Evolutionary conservation across 2,329 filamentous ascomycete genomes (phyloP).

Genomic region (Fusarium equiseti): DNA sequence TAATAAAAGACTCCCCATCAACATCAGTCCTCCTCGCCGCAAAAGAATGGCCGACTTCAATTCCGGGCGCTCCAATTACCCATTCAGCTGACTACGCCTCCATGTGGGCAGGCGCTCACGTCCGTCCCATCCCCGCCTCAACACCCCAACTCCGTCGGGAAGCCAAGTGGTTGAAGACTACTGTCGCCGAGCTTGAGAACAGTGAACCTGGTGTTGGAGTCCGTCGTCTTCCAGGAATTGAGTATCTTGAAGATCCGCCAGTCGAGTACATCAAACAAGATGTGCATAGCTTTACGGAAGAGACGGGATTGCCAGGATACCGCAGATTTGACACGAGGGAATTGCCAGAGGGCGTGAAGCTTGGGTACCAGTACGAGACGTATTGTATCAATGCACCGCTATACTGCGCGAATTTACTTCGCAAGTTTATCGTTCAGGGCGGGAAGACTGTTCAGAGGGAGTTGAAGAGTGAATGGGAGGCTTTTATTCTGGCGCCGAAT

Average conservation of each 20-base stretch:
- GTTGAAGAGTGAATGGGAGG: slow-evolving; percentile 51
- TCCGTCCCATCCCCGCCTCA: slow-evolving; percentile 61
- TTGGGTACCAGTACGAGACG: slow-evolving; percentile 65
- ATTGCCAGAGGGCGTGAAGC: slow-evolving; percentile 57
- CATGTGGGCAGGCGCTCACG: slow-evolving; percentile 69
- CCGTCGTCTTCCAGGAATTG: slow-evolving; percentile 62
- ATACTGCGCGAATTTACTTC: slow-evolving; percentile 58
- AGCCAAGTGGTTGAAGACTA: slow-evolving; percentile 50
- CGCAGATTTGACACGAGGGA: slow-evolving; percentile 50
- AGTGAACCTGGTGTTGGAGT: slow-evolving; percentile 57
- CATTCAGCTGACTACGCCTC: slow-evolving; percentile 63
- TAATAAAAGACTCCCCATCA: slow-evolving; percentile 13
- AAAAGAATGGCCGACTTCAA: slow-evolving; percentile 53
- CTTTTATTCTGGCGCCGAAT: slow-evolving; percentile 41
- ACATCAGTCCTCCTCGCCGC: slow-evolving; percentile 47
- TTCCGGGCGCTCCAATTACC: slow-evolving; percentile 47
- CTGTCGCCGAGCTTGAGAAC: slow-evolving; percentile 44
- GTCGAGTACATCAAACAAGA: slow-evolving; percentile 54
- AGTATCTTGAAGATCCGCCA: slow-evolving; percentile 63
- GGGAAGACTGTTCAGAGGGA: slow-evolving; percentile 47
- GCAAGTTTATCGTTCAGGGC: slow-evolving; percentile 49
- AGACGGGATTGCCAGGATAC: slow-evolving; percentile 49
- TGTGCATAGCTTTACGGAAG: slow-evolving; percentile 42
- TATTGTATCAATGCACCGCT: slow-evolving; percentile 68
- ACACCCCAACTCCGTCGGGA: slow-evolving; percentile 51